A percentile compares a stretch with the other conserved stretches of the same genome.
These are phyloP conservation scores for Tylopilus plumbeoviolaceoides DNA, from an alignment of 768 basidiomycete species.

Conservation along the genomic window DNA sequence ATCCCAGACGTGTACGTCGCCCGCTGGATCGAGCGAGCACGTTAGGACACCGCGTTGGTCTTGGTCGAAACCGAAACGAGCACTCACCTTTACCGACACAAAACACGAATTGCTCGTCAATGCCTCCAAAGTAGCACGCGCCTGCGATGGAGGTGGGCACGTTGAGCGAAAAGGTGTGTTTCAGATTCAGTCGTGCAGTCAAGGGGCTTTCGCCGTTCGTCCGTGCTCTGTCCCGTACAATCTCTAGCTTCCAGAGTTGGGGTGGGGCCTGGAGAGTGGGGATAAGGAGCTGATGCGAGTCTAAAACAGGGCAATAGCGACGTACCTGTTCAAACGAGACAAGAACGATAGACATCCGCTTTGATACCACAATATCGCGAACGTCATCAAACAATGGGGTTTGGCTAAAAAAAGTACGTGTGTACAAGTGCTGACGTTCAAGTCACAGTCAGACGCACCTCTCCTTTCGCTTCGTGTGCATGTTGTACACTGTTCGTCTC, in stretches of 20 bases:
- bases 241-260: conserved; percentile 70
- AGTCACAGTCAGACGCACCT: conserved; percentile 32
- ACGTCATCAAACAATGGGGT: conserved; percentile 51
- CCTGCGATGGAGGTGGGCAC: conserved; percentile 67
- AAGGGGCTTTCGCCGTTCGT: conserved; percentile 24
- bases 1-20: conserved; percentile 85
- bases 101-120: conserved; percentile 72
- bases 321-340: conserved; percentile 32
- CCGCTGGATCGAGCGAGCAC: conserved; percentile 40
- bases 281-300: not conserved
- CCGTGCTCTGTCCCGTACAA: conserved; percentile 45
- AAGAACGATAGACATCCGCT: conserved; percentile 39
- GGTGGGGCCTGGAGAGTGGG: conserved; percentile 50
- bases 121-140: conserved; percentile 76
- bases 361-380: conserved; percentile 47
- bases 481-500: conserved; percentile 40
- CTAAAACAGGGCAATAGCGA: not conserved
- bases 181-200: conserved; percentile 31
- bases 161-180: conserved; percentile 66
- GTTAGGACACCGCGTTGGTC: not conserved
- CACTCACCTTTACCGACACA: conserved; percentile 69
- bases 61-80: not conserved
- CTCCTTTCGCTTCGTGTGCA: conserved; percentile 42
- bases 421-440: not conserved
- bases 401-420: conserved; percentile 32